These are phyloP conservation scores for Fusarium nelsonii DNA, from an alignment of 2,329 filamentous ascomycete species.

Conservation along the genomic window DNA sequence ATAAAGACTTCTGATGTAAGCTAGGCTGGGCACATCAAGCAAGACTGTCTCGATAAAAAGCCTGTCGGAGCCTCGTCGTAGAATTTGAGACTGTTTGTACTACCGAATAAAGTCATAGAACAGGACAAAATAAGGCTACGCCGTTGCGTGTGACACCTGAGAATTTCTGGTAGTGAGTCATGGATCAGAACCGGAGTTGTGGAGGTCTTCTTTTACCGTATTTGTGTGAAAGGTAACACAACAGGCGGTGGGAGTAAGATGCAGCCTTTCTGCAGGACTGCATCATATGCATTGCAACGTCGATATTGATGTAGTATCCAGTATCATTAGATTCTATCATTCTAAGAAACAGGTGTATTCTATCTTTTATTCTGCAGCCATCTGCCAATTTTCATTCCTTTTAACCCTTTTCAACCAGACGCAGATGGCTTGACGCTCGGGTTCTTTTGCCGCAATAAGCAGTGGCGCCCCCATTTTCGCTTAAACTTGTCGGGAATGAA, in stretches of 20 bases:
- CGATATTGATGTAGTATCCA: constrained; percentile 7
- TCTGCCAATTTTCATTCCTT: neutral
- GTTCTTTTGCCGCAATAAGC: constrained; percentile 74
- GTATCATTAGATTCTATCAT: neutral
- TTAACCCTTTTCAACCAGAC: neutral
- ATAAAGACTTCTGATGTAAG: neutral
- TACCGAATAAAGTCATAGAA: neutral
- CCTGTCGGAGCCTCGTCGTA: neutral
- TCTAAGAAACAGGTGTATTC: constrained; percentile 13
- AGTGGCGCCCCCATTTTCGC: constrained; percentile 90
- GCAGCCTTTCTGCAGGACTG: neutral
- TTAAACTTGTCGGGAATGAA: constrained; percentile 76
- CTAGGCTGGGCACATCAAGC: neutral
- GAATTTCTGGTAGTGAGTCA: neutral
- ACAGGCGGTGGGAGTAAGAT: constrained; percentile 16
- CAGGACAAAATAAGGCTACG: neutral
- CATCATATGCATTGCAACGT: constrained; percentile 6
- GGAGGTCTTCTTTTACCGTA: neutral
- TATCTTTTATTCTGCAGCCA: constrained; percentile 9
- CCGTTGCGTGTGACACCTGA: neutral
- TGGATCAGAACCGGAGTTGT: neutral
- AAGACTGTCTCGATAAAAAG: neutral
- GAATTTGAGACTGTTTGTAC: neutral
- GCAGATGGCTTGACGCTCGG: neutral
- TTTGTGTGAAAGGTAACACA: constrained; percentile 1